Base-by-base conservation (phyloP, 441 rosid genomes). In the Adansonia grandidieri region DNA sequence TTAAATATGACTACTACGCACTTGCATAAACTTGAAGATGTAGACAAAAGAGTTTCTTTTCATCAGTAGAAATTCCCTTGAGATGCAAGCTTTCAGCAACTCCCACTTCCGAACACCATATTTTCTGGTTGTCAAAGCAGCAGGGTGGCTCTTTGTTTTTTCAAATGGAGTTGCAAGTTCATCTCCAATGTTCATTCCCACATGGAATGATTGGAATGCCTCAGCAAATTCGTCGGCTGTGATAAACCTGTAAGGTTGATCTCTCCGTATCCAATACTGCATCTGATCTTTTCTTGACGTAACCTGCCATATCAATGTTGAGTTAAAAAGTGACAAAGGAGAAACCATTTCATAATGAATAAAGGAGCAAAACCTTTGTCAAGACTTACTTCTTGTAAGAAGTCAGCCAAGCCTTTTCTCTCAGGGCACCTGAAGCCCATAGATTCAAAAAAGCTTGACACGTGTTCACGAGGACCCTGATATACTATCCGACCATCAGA, bases 381-480 rank as follows among this genome's bases (percentile, higher is more conserved):
- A 37, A 50, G 37, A 76, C 83, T 81, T 83, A 88, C 91, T 77
- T 87, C 95, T 73, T 91, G 95, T 32, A 91, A 86, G 85, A 95
- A 95, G 77, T 95, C 98, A 53, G 98, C 98, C 0, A 90, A 88
- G 0, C 96, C 97, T 86, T 92, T 95, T 78, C 98, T 88, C 78
- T 88, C 91, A 28, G 98, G 99, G 74, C 99, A 93, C 81, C 79
- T 90, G 82, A 93, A 95, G 37, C 99, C 99, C 93, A 90, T 84
- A 9, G 76, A 77, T 80, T 88, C 91, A n/a, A 95, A 95, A 84
- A 91, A 95, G 57, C 87, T 88, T 1, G 90, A 87, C 20, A 91
- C 96, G 3, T 85, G 81, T 9, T 93, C 96, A 2, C 95, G 94
- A 47, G 97, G 96, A 51, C 97, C 99, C 19, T 95, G 96, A 48